Conservation (phyloP, 1,284 basidiomycete genomes). For the Blastosporella zonata region DNA sequence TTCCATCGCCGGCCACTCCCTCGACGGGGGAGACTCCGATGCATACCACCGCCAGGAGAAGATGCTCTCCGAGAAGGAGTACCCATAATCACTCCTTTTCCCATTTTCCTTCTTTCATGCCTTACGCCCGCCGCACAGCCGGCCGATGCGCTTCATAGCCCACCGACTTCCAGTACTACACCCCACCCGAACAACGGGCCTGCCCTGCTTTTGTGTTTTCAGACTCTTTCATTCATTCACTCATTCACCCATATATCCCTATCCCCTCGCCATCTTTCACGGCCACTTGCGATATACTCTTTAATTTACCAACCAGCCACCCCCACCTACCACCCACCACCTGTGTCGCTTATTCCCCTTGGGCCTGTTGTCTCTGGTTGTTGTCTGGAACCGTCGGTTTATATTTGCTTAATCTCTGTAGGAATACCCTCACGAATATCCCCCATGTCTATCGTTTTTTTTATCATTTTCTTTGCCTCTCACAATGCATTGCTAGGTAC, state of each 20-base stretch:
- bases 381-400: conserved; percentile 14
- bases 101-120: neutral
- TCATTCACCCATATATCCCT: conserved; percentile 12
- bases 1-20: conserved; percentile 35
- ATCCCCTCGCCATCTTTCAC: neutral
- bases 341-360: conserved; percentile 4
- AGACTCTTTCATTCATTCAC: conserved; percentile 5
- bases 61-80: conserved; percentile 35
- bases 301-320: conserved; percentile 3
- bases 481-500: conserved; percentile 4
- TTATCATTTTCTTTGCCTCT: neutral
- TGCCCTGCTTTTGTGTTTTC: neutral
- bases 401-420: conserved; percentile 22
- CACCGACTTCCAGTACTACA: neutral
- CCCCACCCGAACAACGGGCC: conserved; percentile 5
- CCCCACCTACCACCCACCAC: neutral
- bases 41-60: conserved; percentile 34
- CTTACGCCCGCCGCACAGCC: neutral
- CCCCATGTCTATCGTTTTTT: conserved; percentile 9
- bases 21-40: conserved; percentile 35
- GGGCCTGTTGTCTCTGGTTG: conserved; percentile 17
- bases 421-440: conserved; percentile 19
- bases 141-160: neutral
- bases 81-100: conserved; percentile 26
- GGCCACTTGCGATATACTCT: conserved; percentile 8